Conservation (phyloP, 2,329 filamentous ascomycete species). For the Calonectria henricotiae region DNA sequence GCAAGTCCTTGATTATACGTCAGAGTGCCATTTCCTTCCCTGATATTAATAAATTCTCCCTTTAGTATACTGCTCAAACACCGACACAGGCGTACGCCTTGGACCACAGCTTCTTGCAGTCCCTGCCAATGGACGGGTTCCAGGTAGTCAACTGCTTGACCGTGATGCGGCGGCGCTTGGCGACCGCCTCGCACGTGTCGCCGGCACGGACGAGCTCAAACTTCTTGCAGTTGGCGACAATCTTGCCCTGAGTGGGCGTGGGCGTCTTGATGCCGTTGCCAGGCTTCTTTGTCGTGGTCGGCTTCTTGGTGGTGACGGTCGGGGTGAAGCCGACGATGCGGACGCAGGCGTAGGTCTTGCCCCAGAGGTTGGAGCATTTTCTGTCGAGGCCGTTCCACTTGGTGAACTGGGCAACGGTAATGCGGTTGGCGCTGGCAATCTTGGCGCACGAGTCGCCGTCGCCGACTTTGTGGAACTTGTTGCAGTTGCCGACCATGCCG, state of each 20-base stretch:
- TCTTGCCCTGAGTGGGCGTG: slow-evolving; percentile 51
- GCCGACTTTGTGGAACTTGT: neutral
- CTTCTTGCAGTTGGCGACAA: slow-evolving; percentile 53
- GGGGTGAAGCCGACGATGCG: slow-evolving; percentile 23
- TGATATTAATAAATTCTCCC: neutral
- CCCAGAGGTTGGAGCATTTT: slow-evolving; percentile 21
- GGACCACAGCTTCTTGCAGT: slow-evolving; percentile 2
- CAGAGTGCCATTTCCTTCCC: neutral
- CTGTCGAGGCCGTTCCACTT: slow-evolving; percentile 9
- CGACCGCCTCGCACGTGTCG: neutral
- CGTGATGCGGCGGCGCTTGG: slow-evolving; percentile 1
- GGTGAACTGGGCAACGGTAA: neutral
- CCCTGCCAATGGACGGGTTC: slow-evolving; percentile 3
- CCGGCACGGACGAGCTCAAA: slow-evolving; percentile 49
- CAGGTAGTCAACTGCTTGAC: slow-evolving; percentile 2
- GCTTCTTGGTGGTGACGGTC: neutral
- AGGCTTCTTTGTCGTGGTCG: slow-evolving; percentile 1
- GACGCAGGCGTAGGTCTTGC: slow-evolving; percentile 27
- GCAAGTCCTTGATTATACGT: neutral
- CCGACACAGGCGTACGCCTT: slow-evolving; percentile 7
- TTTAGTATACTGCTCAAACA: slow-evolving; percentile 5
- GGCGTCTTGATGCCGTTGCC: slow-evolving; percentile 51
- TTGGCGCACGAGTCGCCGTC: neutral
- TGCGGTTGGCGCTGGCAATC: neutral
- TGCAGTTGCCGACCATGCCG: slow-evolving; percentile 6